These are phyloP conservation scores for Ustilago shanxiensis DNA, from an alignment of 1,284 basidiomycete genomes.

Conservation along the genomic window DNA sequence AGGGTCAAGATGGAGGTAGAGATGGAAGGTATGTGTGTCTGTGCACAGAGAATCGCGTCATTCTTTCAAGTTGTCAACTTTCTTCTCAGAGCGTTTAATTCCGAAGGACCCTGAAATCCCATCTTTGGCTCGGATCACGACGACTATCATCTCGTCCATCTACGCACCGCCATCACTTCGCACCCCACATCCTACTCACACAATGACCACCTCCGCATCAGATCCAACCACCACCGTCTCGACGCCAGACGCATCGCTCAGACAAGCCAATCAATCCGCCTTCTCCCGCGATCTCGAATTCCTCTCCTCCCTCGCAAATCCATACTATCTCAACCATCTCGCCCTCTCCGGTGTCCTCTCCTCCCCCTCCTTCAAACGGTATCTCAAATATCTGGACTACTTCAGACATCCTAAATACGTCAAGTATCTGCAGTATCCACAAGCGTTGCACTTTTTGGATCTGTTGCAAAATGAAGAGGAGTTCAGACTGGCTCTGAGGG, in stretches of 20 bases:
- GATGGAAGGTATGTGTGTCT: background rate
- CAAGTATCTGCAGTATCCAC: slow-evolving; percentile 63
- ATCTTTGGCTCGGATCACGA: background rate
- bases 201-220: background rate
- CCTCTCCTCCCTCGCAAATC: slow-evolving; percentile 63
- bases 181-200: too few species aligned
- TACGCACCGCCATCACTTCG: too few species aligned
- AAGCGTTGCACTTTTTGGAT: slow-evolving; percentile 60
- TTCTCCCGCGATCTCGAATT: slow-evolving; percentile 66
- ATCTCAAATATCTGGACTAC: slow-evolving; percentile 60
- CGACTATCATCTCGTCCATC: background rate
- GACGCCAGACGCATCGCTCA: background rate
- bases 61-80: slow-evolving; percentile 7
- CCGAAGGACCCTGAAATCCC: slow-evolving; percentile 41
- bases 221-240: background rate
- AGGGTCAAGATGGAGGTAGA: slow-evolving; percentile 1
- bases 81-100: slow-evolving; percentile 37
- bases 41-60: slow-evolving; percentile 23
- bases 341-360: slow-evolving; percentile 54
- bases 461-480: slow-evolving; percentile 53
- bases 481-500: slow-evolving; percentile 55
- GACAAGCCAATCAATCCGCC: slow-evolving; percentile 49
- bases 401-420: slow-evolving; percentile 61
- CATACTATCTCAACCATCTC: slow-evolving; percentile 62
- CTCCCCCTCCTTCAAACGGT: slow-evolving; percentile 54